phyloP scores from a whole-genome alignment of 2,329 filamentous ascomycete genomes.

The Thielaviopsis punctulata region DNA sequence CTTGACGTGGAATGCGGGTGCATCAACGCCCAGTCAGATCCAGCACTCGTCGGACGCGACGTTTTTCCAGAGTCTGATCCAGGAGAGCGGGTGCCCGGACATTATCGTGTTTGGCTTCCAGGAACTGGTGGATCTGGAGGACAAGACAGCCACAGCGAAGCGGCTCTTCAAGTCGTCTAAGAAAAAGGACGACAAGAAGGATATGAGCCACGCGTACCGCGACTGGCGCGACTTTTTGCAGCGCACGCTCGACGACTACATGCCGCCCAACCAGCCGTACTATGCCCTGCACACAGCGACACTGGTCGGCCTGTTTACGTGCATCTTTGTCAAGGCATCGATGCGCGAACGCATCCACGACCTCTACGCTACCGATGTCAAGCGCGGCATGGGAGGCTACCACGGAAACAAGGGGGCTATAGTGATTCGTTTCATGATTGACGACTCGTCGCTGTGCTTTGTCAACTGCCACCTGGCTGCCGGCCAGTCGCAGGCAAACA shows the following conservation, averaged over 20 bases:
- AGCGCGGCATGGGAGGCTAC: slow-evolving; percentile 85
- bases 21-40: slow-evolving; percentile 75
- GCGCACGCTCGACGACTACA: slow-evolving; percentile 64
- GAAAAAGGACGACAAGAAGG: slow-evolving; percentile 70
- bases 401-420: slow-evolving; percentile 96
- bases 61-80: slow-evolving; percentile 69
- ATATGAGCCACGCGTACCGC: slow-evolving; percentile 93
- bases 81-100: slow-evolving; percentile 63
- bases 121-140: slow-evolving; percentile 92
- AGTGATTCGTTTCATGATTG: slow-evolving; percentile 76
- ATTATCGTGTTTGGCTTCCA: slow-evolving; percentile 94
- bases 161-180: slow-evolving; percentile 48
- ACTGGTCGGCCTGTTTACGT: slow-evolving; percentile 88
- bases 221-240: slow-evolving; percentile 88
- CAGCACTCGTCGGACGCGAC: slow-evolving; percentile 53
- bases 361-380: slow-evolving; percentile 67
- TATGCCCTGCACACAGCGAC: slow-evolving; percentile 71
- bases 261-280: slow-evolving; percentile 62
- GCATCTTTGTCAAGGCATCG: slow-evolving; percentile 77
- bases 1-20: slow-evolving; percentile 94
- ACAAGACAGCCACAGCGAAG: slow-evolving; percentile 95
- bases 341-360: slow-evolving; percentile 61
- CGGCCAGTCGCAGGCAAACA: slow-evolving; percentile 75
- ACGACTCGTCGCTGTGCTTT: slow-evolving; percentile 89
- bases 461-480: slow-evolving; percentile 95